Percentiles rank a stretch among this genome's conserved stretches.
These are phyloP conservation scores for Rubia balearica DNA, from an alignment of 305 asterid species.

Conservation along the genomic window DNA sequence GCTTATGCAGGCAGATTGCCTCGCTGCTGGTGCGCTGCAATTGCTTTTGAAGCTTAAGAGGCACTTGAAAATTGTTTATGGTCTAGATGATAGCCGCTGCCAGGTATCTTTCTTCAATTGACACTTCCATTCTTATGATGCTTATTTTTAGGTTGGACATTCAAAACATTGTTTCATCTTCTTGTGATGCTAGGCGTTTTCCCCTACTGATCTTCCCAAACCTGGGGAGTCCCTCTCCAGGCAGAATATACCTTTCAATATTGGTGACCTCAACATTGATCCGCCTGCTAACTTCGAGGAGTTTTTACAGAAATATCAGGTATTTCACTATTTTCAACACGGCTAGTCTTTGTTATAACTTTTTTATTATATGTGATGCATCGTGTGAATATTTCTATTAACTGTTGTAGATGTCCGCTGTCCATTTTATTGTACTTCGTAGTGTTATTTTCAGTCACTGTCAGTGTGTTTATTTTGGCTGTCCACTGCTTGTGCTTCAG, in stretches of 20 bases:
- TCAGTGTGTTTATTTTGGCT: too few relatives aligned
- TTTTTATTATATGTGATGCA: not conserved
- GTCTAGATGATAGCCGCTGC: too few relatives aligned
- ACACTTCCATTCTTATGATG: not conserved
- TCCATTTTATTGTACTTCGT: not conserved
- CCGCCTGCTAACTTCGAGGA: conserved; percentile 62
- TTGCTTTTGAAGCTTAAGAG: conserved; percentile 92
- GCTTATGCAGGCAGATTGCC: conserved; percentile 61
- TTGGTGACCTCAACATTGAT: conserved; percentile 51
- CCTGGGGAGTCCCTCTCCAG: conserved; percentile 69
- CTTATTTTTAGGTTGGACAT: not conserved
- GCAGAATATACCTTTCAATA: conserved; percentile 60
- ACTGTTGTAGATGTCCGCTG: not conserved
- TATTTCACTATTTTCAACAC: not conserved
- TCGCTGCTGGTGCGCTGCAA: conserved; percentile 86
- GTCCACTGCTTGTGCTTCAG: not conserved
- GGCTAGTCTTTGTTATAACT: not conserved
- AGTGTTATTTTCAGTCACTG: not conserved
- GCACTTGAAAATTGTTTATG: conserved; percentile 62
- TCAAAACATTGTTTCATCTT: not conserved
- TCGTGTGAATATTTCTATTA: not conserved
- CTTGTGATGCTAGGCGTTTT: conserved; percentile 46
- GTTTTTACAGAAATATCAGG: conserved; percentile 78
- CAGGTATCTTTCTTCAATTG: too few relatives aligned
- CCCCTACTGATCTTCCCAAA: conserved; percentile 76